Conservation (phyloP, 257 asterid species). For the Ilex aquifolium region DNA sequence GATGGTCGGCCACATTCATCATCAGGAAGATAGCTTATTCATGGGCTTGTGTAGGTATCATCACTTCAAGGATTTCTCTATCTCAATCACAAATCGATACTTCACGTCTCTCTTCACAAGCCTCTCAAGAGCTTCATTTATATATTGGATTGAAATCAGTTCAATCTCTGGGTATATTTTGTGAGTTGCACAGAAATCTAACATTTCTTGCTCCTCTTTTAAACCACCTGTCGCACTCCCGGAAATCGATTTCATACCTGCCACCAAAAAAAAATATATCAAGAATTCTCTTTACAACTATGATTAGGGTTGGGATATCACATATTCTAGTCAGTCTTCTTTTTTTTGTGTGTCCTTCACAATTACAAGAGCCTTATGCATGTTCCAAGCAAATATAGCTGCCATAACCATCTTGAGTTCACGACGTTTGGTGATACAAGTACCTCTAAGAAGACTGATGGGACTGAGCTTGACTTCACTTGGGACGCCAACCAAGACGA, state of each 20-base stretch:
- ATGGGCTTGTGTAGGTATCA: too few relatives aligned
- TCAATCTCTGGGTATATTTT: slow-evolving; percentile 81
- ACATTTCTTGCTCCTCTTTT: slow-evolving; percentile 71
- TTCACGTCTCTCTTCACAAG: slow-evolving; percentile 74
- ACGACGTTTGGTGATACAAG: not conserved
- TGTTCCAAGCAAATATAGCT: too few relatives aligned
- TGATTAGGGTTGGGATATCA: not conserved
- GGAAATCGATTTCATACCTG: slow-evolving; percentile 53
- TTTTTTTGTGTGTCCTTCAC: too few relatives aligned
- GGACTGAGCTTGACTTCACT: slow-evolving; percentile 69
- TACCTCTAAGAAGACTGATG: slow-evolving; percentile 44
- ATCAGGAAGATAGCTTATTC: too few relatives aligned
- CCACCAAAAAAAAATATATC: not conserved
- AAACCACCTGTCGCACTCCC: slow-evolving; percentile 90
- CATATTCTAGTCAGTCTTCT: too few relatives aligned
- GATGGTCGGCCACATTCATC: too few relatives aligned
- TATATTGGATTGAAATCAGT: slow-evolving; percentile 55
- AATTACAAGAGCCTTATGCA: not conserved
- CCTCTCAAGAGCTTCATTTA: slow-evolving; percentile 80
- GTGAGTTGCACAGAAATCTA: slow-evolving; percentile 82
- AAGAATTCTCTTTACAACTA: not conserved
- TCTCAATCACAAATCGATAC: slow-evolving; percentile 82
- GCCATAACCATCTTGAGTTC: too few relatives aligned
- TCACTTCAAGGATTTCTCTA: slow-evolving; percentile 51
- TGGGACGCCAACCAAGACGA: slow-evolving; percentile 77